Conservation (phyloP, 2,329 filamentous ascomycete species). For the Trichoderma sp. region DNA sequence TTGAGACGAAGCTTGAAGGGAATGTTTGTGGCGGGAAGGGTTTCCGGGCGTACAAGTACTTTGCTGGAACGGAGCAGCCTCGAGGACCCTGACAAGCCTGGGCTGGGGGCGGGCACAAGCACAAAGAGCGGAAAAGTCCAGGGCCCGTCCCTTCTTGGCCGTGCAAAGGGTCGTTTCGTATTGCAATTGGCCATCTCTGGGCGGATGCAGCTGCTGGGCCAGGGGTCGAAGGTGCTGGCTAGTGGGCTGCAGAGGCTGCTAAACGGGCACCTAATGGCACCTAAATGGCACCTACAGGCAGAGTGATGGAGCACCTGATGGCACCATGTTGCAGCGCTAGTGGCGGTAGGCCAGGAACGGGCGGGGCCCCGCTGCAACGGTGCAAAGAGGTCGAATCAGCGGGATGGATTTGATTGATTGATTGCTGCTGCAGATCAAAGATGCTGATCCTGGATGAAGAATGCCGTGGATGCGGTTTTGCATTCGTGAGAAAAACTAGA, state of each 20-base stretch:
- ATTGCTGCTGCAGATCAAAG: neutral
- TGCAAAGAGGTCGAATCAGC: neutral
- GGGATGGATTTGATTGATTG: neutral
- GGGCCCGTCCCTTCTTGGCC: neutral
- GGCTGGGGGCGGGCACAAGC: neutral
- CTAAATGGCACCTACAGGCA: neutral
- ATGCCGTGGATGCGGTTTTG: neutral
- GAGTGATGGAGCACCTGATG: neutral
- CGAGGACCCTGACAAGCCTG: neutral
- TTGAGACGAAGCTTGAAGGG: neutral
- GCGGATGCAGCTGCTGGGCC: neutral
- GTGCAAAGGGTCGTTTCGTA: conserved; percentile 2
- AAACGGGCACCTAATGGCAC: neutral
- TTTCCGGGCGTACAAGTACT: conserved; percentile 1
- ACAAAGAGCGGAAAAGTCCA: neutral
- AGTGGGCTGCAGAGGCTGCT: neutral
- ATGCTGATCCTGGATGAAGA: neutral
- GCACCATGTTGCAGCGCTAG: conserved; percentile 19
- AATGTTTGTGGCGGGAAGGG: neutral
- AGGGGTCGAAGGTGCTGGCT: conserved; percentile 1
- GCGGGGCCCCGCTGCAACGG: conserved; percentile 16
- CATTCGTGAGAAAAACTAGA: neutral
- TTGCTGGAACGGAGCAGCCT: neutral
- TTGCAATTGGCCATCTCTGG: neutral
- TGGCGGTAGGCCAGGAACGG: conserved; percentile 19